Conservation (phyloP, 371 early-diverging fungal genomes). For the Mortierella sp. region DNA sequence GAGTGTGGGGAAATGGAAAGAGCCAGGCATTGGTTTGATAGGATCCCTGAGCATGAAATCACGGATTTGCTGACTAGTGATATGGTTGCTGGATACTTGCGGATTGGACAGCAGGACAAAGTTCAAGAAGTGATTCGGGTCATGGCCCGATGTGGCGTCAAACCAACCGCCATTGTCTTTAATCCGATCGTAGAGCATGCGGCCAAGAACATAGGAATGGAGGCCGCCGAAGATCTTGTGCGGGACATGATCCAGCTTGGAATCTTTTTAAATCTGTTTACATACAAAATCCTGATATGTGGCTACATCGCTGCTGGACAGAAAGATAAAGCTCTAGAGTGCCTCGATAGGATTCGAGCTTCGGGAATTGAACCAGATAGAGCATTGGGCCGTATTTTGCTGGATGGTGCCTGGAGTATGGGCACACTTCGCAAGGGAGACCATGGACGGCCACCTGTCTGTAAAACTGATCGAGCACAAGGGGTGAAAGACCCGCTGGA, state of each 20-base stretch:
- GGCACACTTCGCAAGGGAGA: slow-evolving; percentile 29
- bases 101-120: slow-evolving; percentile 31
- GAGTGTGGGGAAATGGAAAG: slow-evolving; percentile 54
- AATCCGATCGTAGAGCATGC: slow-evolving; percentile 52
- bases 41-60: slow-evolving; percentile 37
- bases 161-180: slow-evolving; percentile 51
- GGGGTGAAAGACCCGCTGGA: slow-evolving; percentile 1
- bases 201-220: slow-evolving; percentile 32
- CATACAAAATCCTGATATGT: slow-evolving; percentile 45
- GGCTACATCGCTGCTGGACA: slow-evolving; percentile 40
- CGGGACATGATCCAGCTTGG: slow-evolving; percentile 34
- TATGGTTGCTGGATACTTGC: slow-evolving; percentile 49
- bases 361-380: slow-evolving; percentile 46
- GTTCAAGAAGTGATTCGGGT: slow-evolving; percentile 54
- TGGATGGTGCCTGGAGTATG: slow-evolving; percentile 32
- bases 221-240: slow-evolving; percentile 38
- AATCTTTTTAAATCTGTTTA: slow-evolving; percentile 35
- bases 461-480: slow-evolving; percentile 3
- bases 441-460: slow-evolving; percentile 17
- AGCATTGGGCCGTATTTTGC: slow-evolving; percentile 36
- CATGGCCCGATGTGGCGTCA: slow-evolving; percentile 51
- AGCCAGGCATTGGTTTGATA: slow-evolving; percentile 48
- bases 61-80: slow-evolving; percentile 47
- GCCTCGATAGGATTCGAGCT: slow-evolving; percentile 28
- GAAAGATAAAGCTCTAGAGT: slow-evolving; percentile 34